Base-by-base conservation (phyloP, 1,284 basidiomycete species). In the Malassezia vespertilionis region DNA sequence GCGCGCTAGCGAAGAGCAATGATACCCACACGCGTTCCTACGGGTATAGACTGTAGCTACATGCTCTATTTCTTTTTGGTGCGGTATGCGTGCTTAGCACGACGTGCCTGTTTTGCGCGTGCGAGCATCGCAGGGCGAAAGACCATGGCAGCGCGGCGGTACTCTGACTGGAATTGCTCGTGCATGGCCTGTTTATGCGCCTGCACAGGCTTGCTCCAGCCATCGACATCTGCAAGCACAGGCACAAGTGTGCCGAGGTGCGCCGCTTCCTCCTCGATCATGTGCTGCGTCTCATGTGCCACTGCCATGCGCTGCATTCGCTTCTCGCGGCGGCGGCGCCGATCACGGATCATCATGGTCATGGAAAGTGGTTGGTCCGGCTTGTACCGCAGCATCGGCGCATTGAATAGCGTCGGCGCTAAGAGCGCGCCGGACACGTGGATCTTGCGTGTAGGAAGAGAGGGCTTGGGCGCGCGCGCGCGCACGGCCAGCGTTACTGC, bases 321-420 rank as follows among this genome's bases (percentile, higher is more conserved):
- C 9, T 36, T 24, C 18, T 53, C 14, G 14, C 64, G 53, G 5
- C 50, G 54, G 3, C 55, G 15, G 2, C 62, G 56, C 5, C 66
- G 60, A 4, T 46, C 43, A 21, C 48, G 50, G 53, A 69, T 66
- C 60, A 62, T 68, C 67, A 69, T 66, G 23, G 58, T 61, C 33
- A 69, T 52, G 6, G 28, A 26, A 2, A 43, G 34, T 0, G 67
- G 67, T 46, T 69, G 67, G 12, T 54, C 52, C 11, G 65, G 65
- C 37, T 65, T 65, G 60, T 63, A 68, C 5, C 67, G 58, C 18
- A 60, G 62, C 31, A 68, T 47, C 0, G 65, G 65, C 8, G 50
- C 45, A 39, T 68, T 68, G 46, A 38, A 65, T 32, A 61, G 46
- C 10, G 57, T 53, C 0, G 67, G 63, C 1, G 61, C 54, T 14